phyloP scores from a whole-genome alignment of 495 filamentous ascomycete genomes.

The Venustampulla echinocandica region DNA sequence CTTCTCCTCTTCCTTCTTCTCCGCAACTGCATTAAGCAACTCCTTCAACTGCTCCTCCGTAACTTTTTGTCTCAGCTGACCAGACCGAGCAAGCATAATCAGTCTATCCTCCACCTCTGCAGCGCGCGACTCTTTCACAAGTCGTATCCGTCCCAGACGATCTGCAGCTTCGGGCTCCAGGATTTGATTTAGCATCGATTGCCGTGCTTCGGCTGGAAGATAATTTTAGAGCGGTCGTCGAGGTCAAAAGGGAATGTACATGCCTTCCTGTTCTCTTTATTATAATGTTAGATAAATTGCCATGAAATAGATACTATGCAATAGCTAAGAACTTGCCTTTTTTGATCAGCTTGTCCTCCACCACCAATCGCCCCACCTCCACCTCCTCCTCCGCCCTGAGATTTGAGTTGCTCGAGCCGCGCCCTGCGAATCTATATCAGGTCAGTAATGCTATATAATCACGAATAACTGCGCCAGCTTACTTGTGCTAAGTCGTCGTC shows the following conservation, averaged over 20 bases:
- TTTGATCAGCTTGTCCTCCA: constrained; percentile 37
- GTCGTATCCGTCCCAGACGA: constrained; percentile 84
- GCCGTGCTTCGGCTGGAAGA: constrained; percentile 52
- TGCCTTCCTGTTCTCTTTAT: constrained; percentile 61
- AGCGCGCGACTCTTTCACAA: constrained; percentile 90
- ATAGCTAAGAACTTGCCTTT: constrained; percentile 54
- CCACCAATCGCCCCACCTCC: constrained; percentile 35
- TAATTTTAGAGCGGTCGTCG: neutral
- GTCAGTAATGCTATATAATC: neutral
- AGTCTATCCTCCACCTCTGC: constrained; percentile 85
- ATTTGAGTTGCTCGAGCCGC: constrained; percentile 82
- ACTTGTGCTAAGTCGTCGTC: constrained; percentile 82
- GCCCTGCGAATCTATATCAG: constrained; percentile 68
- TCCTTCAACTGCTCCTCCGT: constrained; percentile 92
- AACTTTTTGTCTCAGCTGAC: constrained; percentile 79
- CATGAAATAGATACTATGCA: too few relatives aligned
- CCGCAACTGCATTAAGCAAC: constrained; percentile 70
- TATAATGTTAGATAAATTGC: neutral
- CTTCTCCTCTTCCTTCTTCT: constrained; percentile 58
- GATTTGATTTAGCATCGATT: constrained; percentile 80
- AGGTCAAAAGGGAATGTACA: constrained; percentile 4
- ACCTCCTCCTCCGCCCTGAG: constrained; percentile 46
- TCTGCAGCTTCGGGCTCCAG: constrained; percentile 89
- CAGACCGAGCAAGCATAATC: constrained; percentile 80
- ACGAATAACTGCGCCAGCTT: constrained; percentile 7